These are phyloP conservation scores for Penicillium paradoxum DNA, from an alignment of 495 filamentous ascomycete species.

Conservation along the genomic window DNA sequence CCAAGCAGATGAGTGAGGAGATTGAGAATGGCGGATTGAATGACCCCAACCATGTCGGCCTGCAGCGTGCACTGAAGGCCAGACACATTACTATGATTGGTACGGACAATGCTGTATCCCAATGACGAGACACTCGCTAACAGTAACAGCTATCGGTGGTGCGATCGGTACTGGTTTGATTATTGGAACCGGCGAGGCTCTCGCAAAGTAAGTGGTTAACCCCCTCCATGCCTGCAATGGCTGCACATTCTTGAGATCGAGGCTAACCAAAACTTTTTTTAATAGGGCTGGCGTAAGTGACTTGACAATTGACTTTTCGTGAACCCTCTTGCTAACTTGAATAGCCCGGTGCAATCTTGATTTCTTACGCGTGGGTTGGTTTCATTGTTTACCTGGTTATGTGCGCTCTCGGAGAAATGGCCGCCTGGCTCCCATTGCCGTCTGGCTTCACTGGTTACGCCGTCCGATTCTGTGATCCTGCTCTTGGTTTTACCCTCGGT, in stretches of 20 bases:
- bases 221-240: neutral
- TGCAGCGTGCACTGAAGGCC: slow-evolving; percentile 69
- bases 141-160: slow-evolving; percentile 65
- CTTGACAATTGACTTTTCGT: too few species aligned
- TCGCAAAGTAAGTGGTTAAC: slow-evolving; percentile 47
- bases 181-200: slow-evolving; percentile 61
- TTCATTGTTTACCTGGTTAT: slow-evolving; percentile 61
- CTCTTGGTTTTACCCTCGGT: slow-evolving; percentile 64
- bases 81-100: slow-evolving; percentile 82
- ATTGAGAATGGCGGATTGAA: slow-evolving; percentile 25
- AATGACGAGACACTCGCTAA: neutral
- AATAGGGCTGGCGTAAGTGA: slow-evolving; percentile 38
- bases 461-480: slow-evolving; percentile 60
- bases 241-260: neutral
- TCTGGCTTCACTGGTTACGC: slow-evolving; percentile 59
- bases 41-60: slow-evolving; percentile 28
- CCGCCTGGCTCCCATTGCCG: slow-evolving; percentile 57
- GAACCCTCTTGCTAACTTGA: slow-evolving; percentile 20
- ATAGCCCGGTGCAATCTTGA: slow-evolving; percentile 62
- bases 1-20: slow-evolving; percentile 10
- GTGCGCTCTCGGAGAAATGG: slow-evolving; percentile 65
- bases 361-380: slow-evolving; percentile 60
- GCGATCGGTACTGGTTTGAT: slow-evolving; percentile 75
- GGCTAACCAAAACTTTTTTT: neutral
- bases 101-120: slow-evolving; percentile 3